Base-by-base conservation (phyloP, 179 eudicot species). In the Corrigiola litoralis region DNA sequence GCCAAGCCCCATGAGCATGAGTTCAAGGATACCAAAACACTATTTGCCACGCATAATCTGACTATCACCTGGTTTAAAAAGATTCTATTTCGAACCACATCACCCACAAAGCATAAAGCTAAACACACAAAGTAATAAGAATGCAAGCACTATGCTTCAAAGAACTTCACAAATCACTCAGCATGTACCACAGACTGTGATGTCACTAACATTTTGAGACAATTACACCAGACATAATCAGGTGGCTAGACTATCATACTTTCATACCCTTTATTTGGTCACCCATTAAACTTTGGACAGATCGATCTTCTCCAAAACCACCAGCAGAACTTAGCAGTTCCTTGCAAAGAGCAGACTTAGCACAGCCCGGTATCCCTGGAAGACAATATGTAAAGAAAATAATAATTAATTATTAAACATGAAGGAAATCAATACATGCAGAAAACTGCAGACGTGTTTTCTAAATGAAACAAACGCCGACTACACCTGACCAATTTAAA, bases 331-430 rank as follows among this genome's bases (percentile, higher is more conserved):
- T 77, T 48, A 87, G 55, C 69, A 92, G 79, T 69, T 87, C 97
- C 79, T 84, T 86, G 70, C 98, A 92, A 29, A 92, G 92, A 16
- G 95, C 97, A 54, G 98, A 92, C 74, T 80, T 87, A 27, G 89
- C 91, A 72, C 90, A 87, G 55, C 89, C 89, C 7, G 92, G 96
- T 56, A 84, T 84, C 72, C 91, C 96, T 88, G 76, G 18, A 64
- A 31, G 56, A 63, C 4, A 37, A 18, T 1, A 42, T 21, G 25
- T 18, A 27, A 61, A 27, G 28, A 55, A 64, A 18, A 34, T 40
- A 14, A 48, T 28, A 20, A 49, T 13, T 48, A 12, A 46, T 40
- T 38, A 49, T 5, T 34, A 21, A 38, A n/a, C n/a, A n/a, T n/a
- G n/a, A n/a, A n/a, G n/a, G n/a, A n/a, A n/a, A n/a, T n/a, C n/a